Base-by-base conservation (phyloP, 129 eudicot genomes). In the Gnaphalium uliginosum region DNA sequence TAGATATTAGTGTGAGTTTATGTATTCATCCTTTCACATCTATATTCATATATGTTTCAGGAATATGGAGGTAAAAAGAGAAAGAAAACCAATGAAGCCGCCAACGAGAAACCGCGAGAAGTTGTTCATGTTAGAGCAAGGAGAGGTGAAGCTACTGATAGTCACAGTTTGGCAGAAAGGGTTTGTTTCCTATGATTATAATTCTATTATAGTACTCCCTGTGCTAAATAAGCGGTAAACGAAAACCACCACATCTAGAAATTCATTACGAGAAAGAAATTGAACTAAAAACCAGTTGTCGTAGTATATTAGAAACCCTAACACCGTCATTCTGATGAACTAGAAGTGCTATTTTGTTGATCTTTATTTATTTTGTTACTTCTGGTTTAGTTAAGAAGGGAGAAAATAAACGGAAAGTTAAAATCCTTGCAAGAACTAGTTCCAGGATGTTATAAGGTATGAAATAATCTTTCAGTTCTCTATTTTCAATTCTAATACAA, bases 61-160 rank as follows among this genome's bases (percentile, higher is more conserved):
- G 79, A 74, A 24, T 67, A n/a, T 77, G 86, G 83, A 48, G 88
- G 90, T 77, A 93, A 76, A 74, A 90, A 84, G 87, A 90, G 96
- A 76, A 89, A 87, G 81, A 85, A 86, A 73, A 85, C 50, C 59
- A 73, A 51, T 19, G 86, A 83, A 53, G 58, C 77, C 46, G 79
- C 78, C 66, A 71, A 19, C 54, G 87, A 90, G 86, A 89, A 90
- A 61, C 89, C 89, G 41, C 81, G 86, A 81, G 96, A 93, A 77
- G 98, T 93, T 62, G 92, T 93, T 85, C 98, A 93, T 90, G 98
- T 93, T 21, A 86, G 98, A 78, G 98, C 98, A 76, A 86, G 87
- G 84, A 88, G 98, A 82, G 98, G 98, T 64, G 96, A 93, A 82
- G 98, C 98, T 71, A 93, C 98, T 50, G 98, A 93, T 81, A 93